Evolutionary conservation across 1,284 basidiomycete genomes (phyloP).

Genomic region (Boletellus deceptivus): DNA sequence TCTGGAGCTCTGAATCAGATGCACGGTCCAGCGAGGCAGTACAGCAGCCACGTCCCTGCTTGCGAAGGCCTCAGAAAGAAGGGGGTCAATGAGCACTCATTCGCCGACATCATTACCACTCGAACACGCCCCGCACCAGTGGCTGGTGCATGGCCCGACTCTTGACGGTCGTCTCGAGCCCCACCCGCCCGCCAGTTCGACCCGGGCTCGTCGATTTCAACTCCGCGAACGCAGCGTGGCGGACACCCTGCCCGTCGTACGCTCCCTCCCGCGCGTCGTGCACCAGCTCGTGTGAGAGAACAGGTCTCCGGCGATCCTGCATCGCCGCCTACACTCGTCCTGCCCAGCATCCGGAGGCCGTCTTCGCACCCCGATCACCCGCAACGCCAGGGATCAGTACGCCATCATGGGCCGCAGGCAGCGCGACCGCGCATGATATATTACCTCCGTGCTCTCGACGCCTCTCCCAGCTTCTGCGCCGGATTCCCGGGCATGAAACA

Average conservation of each 20-base stretch:
- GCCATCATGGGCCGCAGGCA: background rate
- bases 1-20: conserved; percentile 6
- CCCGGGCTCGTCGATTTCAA: conserved; percentile 17
- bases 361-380: conserved; percentile 18
- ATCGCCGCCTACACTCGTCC: conserved; percentile 5
- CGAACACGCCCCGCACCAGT: background rate
- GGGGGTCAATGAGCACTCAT: background rate
- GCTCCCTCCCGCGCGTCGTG: background rate
- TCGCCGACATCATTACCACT: background rate
- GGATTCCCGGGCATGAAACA: conserved; percentile 28
- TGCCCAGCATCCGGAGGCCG: conserved; percentile 2
- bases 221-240: conserved; percentile 34
- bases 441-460: conserved; percentile 5
- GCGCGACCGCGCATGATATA: conserved; percentile 4
- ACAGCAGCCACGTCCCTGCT: conserved; percentile 15
- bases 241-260: background rate
- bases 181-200: too few species aligned
- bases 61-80: background rate
- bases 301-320: background rate
- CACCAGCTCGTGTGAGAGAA: conserved; percentile 17
- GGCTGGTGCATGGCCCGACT: background rate
- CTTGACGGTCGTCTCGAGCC: conserved; percentile 6
- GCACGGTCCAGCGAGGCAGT: conserved; percentile 30
- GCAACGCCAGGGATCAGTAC: background rate
- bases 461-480: conserved; percentile 8